A percentile compares a stretch with the other conserved stretches of the same genome.
phyloP scores from a whole-genome alignment of 176 grass and related monocot species.

The Aegilops umbellulata region DNA sequence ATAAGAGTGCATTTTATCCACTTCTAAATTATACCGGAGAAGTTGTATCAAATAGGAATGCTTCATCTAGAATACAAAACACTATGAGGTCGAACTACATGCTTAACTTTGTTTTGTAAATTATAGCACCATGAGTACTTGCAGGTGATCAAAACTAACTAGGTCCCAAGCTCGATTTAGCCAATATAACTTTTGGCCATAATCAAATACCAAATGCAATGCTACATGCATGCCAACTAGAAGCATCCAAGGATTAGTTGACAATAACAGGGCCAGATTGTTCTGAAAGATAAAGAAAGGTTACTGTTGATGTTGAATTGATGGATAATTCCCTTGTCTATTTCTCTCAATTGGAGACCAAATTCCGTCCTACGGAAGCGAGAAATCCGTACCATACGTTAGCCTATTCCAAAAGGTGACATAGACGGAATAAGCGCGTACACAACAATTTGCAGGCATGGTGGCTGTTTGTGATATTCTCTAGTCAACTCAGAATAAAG shows the following conservation, averaged over 20 bases:
- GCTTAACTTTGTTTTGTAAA: not conserved
- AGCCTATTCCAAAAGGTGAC: slow-evolving; percentile 26
- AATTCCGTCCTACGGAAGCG: not conserved
- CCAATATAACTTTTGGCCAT: not conserved
- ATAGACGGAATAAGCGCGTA: not conserved
- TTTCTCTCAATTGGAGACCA: not conserved
- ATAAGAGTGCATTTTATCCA: slow-evolving; percentile 18
- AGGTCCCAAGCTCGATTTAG: not conserved
- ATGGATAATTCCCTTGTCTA: not conserved
- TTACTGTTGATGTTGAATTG: not conserved
- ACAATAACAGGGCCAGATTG: not conserved
- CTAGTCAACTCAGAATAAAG: slow-evolving; percentile 49
- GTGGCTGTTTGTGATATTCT: slow-evolving; percentile 23
- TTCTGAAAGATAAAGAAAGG: not conserved
- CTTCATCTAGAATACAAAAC: slow-evolving; percentile 1
- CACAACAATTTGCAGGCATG: not conserved
- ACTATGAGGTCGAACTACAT: not conserved
- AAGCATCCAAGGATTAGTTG: slow-evolving; percentile 14
- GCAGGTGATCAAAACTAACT: not conserved
- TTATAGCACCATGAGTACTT: not conserved
- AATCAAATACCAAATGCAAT: slow-evolving; percentile 1
- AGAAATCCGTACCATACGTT: not conserved
- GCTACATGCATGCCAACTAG: not conserved
- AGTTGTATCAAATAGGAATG: not conserved
- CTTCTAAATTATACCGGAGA: slow-evolving; percentile 30